Evolutionary conservation across 257 asterid species (phyloP).

Genomic region (Verbascum thapsus): DNA sequence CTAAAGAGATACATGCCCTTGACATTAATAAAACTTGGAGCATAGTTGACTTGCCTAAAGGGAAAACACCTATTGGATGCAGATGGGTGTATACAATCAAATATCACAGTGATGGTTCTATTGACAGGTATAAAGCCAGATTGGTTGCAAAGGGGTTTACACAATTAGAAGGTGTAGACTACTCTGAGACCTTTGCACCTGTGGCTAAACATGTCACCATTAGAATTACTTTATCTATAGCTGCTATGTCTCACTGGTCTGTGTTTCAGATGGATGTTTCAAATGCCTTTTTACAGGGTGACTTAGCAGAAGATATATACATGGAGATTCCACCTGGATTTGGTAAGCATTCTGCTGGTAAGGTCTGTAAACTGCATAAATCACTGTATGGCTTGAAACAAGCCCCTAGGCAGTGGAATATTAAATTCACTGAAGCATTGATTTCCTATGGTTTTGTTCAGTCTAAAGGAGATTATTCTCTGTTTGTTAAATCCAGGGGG

Average conservation of each 20-base stretch:
- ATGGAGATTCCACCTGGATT: not conserved
- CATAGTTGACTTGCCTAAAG: too few relatives aligned
- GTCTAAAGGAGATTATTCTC: not conserved
- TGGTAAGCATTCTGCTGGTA: not conserved
- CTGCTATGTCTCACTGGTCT: not conserved
- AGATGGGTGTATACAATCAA: conserved; percentile 11
- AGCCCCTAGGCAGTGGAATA: not conserved
- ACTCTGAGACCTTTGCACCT: not conserved
- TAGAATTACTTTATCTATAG: not conserved
- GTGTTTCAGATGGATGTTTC: not conserved
- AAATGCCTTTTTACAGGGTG: not conserved
- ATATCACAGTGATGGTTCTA: not conserved
- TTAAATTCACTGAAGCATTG: not conserved
- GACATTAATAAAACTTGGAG: not conserved
- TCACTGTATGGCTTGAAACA: not conserved
- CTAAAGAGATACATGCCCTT: not conserved
- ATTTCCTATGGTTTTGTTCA: not conserved
- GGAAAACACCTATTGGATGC: not conserved
- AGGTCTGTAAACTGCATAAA: not conserved
- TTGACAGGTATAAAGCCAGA: not conserved
- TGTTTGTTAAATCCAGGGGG: not conserved
- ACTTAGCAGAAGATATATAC: not conserved
- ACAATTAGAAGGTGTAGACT: not conserved
- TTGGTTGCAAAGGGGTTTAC: not conserved
- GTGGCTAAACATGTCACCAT: not conserved